Conservation (phyloP, 306 rosid species). For the Clitoria ternatea region DNA sequence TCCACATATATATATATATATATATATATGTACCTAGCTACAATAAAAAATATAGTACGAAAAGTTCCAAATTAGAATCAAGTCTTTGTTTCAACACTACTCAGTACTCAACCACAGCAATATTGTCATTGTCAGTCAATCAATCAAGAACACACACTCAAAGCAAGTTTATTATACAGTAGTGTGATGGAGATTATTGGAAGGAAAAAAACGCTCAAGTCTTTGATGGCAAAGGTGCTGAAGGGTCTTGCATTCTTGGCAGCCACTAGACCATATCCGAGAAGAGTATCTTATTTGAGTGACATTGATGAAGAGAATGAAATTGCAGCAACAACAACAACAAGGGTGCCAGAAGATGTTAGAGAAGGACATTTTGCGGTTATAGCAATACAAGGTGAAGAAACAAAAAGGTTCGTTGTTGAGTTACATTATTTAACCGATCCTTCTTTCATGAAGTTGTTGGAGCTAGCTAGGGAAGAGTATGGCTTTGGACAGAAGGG, state of each 20-base stretch:
- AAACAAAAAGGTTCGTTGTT: constrained; percentile 52
- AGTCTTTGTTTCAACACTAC: background rate
- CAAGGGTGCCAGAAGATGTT: constrained; percentile 39
- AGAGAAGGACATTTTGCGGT: constrained; percentile 63
- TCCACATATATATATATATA: background rate
- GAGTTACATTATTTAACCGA: constrained; percentile 47
- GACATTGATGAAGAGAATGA: constrained; percentile 19
- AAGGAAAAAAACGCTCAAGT: constrained; percentile 37
- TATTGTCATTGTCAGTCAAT: background rate
- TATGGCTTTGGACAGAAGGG: constrained; percentile 69
- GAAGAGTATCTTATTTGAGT: background rate
- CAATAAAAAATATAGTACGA: background rate
- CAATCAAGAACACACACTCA: background rate
- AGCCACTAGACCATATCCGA: background rate
- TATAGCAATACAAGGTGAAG: constrained; percentile 60
- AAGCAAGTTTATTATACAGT: background rate
- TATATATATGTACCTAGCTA: background rate
- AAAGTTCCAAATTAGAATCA: background rate
- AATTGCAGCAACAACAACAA: background rate
- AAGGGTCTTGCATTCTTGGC: constrained; percentile 33
- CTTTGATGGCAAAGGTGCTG: constrained; percentile 34
- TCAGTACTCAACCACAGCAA: constrained; percentile 5
- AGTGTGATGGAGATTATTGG: background rate
- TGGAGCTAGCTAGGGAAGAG: constrained; percentile 59
- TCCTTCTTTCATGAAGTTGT: constrained; percentile 53